phyloP scores from a whole-genome alignment of 2,329 filamentous ascomycete genomes.

The Xylaria sp. region DNA sequence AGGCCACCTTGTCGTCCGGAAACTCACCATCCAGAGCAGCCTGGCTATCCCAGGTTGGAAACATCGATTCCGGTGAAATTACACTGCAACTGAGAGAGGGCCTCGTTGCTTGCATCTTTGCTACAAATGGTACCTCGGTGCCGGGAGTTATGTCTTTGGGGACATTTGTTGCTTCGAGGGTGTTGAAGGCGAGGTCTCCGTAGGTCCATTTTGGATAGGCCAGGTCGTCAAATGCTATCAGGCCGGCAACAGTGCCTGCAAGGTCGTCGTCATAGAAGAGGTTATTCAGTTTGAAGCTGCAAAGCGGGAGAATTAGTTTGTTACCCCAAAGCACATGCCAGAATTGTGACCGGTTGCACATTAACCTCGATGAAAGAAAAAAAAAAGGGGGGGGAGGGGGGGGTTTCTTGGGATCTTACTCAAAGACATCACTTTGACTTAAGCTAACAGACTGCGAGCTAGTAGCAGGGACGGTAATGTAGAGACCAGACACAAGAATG shows the following conservation, averaged over 20 bases:
- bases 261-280: slow-evolving; percentile 28
- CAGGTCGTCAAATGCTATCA: slow-evolving; percentile 26
- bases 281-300: slow-evolving; percentile 29
- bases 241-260: slow-evolving; percentile 28
- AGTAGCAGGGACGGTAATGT: slow-evolving; percentile 18
- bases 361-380: neutral
- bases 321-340: neutral
- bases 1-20: slow-evolving; percentile 15
- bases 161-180: neutral
- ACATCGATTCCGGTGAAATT: slow-evolving; percentile 13
- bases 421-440: slow-evolving; percentile 24
- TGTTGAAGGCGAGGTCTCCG: slow-evolving; percentile 31
- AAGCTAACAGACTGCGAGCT: slow-evolving; percentile 15
- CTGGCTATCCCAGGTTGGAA: slow-evolving; percentile 5
- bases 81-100: slow-evolving; percentile 30
- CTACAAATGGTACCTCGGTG: slow-evolving; percentile 23
- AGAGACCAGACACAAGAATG: slow-evolving; percentile 33
- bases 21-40: neutral
- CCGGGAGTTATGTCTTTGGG: neutral
- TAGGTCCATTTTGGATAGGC: slow-evolving; percentile 32
- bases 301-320: neutral
- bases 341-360: neutral
- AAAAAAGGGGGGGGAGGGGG: too few species aligned
- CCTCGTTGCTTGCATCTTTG: slow-evolving; percentile 26
- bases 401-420: neutral